These are phyloP conservation scores for Cryphonectria carpinicola DNA, from an alignment of 2,329 filamentous ascomycete genomes.

Conservation along the genomic window DNA sequence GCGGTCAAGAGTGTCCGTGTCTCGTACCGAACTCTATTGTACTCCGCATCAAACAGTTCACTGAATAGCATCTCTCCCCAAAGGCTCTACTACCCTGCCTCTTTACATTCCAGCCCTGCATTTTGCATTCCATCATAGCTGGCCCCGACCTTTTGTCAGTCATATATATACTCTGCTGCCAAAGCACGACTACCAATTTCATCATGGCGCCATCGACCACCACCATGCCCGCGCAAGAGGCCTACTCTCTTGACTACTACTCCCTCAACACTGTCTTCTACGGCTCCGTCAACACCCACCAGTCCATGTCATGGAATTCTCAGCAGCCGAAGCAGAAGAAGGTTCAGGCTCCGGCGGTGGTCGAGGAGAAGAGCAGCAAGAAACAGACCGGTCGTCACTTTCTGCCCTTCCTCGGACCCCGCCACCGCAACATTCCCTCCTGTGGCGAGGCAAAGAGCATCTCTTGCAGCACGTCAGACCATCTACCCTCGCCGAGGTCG, in stretches of 20 bases:
- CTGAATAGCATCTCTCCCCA: constrained; percentile 4
- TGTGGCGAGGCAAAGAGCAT: constrained; percentile 34
- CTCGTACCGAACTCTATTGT: not conserved
- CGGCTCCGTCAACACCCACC: constrained; percentile 10
- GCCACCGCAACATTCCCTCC: constrained; percentile 13
- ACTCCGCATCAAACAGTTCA: not conserved
- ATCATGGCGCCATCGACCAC: constrained; percentile 7
- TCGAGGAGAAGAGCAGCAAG: constrained; percentile 11
- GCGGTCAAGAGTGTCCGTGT: not conserved
- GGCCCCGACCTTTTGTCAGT: not conserved
- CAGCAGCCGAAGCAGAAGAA: constrained; percentile 11
- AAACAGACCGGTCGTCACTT: constrained; percentile 1
- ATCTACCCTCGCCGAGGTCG: constrained; percentile 48
- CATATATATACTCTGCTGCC: not conserved
- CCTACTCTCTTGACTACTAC: constrained; percentile 15
- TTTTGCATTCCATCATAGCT: not conserved
- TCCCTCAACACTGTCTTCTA: constrained; percentile 17
- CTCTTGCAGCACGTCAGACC: constrained; percentile 41
- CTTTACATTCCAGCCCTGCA: not conserved
- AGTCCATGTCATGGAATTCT: constrained; percentile 10
- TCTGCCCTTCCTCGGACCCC: constrained; percentile 3
- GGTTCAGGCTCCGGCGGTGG: not conserved
- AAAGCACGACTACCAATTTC: not conserved
- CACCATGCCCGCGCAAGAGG: constrained; percentile 9
- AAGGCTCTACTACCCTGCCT: constrained; percentile 1